These are phyloP conservation scores for Elongisporangium senticosum DNA, from an alignment of 352 stramenopile species.

Conservation along the genomic window DNA sequence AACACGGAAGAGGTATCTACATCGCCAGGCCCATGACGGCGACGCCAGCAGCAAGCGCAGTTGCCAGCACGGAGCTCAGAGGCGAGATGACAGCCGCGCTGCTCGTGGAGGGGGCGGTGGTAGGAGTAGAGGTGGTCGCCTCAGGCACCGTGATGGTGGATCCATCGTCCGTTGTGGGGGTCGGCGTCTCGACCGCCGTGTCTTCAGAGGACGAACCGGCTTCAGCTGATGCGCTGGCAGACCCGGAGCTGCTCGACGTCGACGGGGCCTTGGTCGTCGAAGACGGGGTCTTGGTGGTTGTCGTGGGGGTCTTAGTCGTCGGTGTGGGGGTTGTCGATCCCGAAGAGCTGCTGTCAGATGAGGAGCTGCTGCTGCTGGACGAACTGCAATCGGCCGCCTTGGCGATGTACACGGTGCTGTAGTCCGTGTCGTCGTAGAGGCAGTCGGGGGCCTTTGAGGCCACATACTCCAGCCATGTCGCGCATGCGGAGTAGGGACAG, in stretches of 20 bases:
- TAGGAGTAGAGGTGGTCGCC: background rate
- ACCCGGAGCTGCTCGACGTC: background rate
- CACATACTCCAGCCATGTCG: constrained; percentile 52
- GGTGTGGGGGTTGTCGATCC: constrained; percentile 1
- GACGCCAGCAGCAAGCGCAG: background rate
- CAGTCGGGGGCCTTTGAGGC: constrained; percentile 41
- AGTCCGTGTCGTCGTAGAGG: constrained; percentile 67
- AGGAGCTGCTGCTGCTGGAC: constrained; percentile 6
- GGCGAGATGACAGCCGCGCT: background rate
- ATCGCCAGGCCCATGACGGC: background rate
- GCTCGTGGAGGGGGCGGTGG: background rate
- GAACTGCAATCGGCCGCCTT: constrained; percentile 44
- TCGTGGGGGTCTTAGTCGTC: constrained; percentile 1
- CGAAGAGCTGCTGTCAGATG: constrained; percentile 1
- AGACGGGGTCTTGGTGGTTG: constrained; percentile 1
- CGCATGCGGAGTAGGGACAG: constrained; percentile 46
- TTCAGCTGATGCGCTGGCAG: background rate
- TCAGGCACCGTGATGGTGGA: background rate
- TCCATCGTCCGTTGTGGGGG: background rate
- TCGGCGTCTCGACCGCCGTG: background rate
- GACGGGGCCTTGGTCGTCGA: background rate
- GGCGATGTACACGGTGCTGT: constrained; percentile 27
- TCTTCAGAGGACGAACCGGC: background rate
- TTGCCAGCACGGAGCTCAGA: background rate
- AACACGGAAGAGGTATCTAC: background rate